Evolutionary conservation across 2,329 filamentous ascomycete species (phyloP).

Genomic region (Monilinia polystroma): DNA sequence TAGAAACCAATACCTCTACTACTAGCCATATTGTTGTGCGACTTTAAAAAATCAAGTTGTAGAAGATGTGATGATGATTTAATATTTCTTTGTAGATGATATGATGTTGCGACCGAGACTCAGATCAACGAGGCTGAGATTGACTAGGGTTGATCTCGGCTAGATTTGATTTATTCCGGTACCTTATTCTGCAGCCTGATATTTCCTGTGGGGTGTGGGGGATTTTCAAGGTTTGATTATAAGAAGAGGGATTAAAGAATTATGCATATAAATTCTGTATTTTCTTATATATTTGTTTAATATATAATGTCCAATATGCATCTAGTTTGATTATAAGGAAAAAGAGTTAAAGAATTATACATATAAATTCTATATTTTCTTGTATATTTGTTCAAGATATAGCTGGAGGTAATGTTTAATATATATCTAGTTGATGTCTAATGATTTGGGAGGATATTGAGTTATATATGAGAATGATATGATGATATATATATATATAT

Average conservation of each 20-base stretch:
- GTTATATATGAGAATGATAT: too few species aligned
- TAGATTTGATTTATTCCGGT: slow-evolving; percentile 2
- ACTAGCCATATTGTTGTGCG: slow-evolving; percentile 12
- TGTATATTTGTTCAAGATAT: too few species aligned
- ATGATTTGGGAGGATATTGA: too few species aligned
- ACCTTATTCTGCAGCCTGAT: slow-evolving; percentile 5
- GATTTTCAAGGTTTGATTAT: background rate
- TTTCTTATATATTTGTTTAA: too few species aligned
- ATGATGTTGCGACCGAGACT: slow-evolving; percentile 16
- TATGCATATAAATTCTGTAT: background rate
- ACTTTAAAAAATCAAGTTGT: background rate
- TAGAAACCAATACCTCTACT: background rate
- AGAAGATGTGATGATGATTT: slow-evolving; percentile 1
- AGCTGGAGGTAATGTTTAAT: too few species aligned
- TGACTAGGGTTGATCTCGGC: background rate
- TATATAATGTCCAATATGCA: too few species aligned
- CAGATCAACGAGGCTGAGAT: background rate
- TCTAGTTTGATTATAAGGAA: too few species aligned
- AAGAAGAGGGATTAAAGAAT: too few species aligned
- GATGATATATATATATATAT: too few species aligned
- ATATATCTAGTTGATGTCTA: too few species aligned
- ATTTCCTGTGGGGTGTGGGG: slow-evolving; percentile 11
- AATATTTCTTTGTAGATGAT: slow-evolving; percentile 12
- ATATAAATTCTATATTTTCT: too few species aligned
- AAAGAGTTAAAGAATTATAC: too few species aligned